Evolutionary conservation across 2,329 filamentous ascomycete species (phyloP).

Genomic region (Xylariomycetidae sp.): DNA sequence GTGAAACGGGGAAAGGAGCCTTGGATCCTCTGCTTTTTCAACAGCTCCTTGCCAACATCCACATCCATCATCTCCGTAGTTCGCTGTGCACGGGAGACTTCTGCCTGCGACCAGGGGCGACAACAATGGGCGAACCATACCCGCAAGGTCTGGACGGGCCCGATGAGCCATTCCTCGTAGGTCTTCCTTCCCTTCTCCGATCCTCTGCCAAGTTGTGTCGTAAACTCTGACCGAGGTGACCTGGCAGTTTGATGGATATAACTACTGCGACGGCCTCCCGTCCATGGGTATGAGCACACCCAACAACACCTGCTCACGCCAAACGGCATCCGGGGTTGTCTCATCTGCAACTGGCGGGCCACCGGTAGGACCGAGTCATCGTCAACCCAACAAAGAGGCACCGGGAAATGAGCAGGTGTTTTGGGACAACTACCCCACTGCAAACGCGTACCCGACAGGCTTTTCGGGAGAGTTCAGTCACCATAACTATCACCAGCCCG

Average conservation of each 20-base stretch:
- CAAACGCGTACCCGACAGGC: conserved; percentile 16
- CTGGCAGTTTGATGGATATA: conserved; percentile 17
- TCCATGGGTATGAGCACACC: conserved; percentile 12
- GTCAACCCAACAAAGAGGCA: conserved; percentile 22
- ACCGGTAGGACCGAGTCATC: conserved; percentile 22
- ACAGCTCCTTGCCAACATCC: background rate
- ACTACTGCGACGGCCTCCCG: conserved; percentile 10
- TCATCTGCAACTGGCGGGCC: conserved; percentile 22
- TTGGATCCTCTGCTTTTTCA: conserved; percentile 15
- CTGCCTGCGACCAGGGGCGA: conserved; percentile 17
- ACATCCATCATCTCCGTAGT: background rate
- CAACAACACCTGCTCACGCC: conserved; percentile 16
- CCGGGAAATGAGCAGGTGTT: conserved; percentile 22
- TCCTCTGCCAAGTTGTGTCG: background rate
- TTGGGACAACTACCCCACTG: conserved; percentile 15
- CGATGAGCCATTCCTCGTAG: conserved; percentile 20
- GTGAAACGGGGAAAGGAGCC: conserved; percentile 8
- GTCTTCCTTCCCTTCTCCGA: conserved; percentile 6
- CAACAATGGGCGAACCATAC: conserved; percentile 15
- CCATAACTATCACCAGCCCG: conserved; percentile 15
- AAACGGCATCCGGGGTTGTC: conserved; percentile 24
- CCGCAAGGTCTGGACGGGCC: conserved; percentile 17
- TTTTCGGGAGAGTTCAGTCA: conserved; percentile 13
- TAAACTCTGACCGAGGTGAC: conserved; percentile 9
- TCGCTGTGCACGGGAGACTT: conserved; percentile 1